Base-by-base conservation (phyloP, 106 monocot species). In the Triglochin maritima region DNA sequence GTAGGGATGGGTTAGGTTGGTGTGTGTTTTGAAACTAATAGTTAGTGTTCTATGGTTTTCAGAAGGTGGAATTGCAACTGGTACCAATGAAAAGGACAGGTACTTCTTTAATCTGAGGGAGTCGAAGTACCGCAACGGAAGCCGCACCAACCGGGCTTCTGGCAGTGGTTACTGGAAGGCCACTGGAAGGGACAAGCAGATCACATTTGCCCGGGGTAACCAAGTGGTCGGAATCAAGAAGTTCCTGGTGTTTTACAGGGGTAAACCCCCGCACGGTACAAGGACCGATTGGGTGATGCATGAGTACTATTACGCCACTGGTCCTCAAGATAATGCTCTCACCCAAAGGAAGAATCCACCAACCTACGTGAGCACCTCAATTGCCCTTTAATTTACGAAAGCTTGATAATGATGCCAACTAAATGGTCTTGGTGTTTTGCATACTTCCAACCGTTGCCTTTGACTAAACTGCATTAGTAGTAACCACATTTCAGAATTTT, bases 231-330 rank as follows among this genome's bases (percentile, higher is more conserved):
- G 94, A 17, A 74, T 81, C 79, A 95, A 95, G 85, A 87, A 85
- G 71, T 56, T 76, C 9, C 74, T 90, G n/a, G 87, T 90, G 4
- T 95, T 95, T 72, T 82, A 90, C 62, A 73, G 64, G 13, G 85
- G 94, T 13, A 82, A 77, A 68, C 79, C 83, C 3, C 79, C 83
- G 10, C 51, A 6, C 3, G 86, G 82, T 5, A 43, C 45, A 9
- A 76, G 75, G 14, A 95, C 94, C 8, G 85, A 87, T 57, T 95
- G 90, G 94, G 49, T 87, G 72, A 90, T 95, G 90, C 94, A 95
- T 47, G 94, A 95, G 73, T 95, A 90, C 50, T 80, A 82, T 60
- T 87, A 89, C 45, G 65, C 79, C 55, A 5, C 58, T n/a, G 62
- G 17, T 7, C 9, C 61, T 12, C 4, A 46, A 3, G 46, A 48